Conservation (phyloP, 2,329 filamentous ascomycete species). For the Rosellinia necatrix region DNA sequence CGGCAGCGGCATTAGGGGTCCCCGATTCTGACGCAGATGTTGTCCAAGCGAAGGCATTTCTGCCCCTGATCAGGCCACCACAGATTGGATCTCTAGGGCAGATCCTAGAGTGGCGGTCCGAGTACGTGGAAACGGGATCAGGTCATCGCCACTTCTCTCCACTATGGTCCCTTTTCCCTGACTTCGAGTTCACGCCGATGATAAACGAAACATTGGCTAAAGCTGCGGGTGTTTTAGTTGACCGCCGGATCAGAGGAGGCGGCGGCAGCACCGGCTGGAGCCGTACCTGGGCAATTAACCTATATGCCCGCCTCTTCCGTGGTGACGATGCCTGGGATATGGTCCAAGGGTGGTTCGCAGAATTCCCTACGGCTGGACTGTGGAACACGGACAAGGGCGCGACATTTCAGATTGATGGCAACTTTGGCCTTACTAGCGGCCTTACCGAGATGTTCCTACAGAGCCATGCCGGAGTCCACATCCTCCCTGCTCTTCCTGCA, state of each 20-base stretch:
- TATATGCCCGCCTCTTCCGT: conserved; percentile 50
- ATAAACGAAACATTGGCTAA: conserved; percentile 10
- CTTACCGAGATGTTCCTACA: conserved; percentile 16
- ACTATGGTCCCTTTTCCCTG: conserved; percentile 30
- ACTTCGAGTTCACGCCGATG: conserved; percentile 25
- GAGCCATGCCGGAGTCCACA: conserved; percentile 29
- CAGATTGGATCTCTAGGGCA: conserved; percentile 29
- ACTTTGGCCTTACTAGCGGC: conserved; percentile 48
- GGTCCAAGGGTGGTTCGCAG: conserved; percentile 42
- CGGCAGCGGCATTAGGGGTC: conserved; percentile 17
- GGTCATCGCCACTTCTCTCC: conserved; percentile 33
- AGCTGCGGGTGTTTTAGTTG: conserved; percentile 25
- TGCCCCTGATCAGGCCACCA: conserved; percentile 21
- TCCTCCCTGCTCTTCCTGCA: conserved; percentile 35
- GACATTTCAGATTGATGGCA: conserved; percentile 56
- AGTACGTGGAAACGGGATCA: conserved; percentile 27
- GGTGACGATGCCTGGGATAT: conserved; percentile 43
- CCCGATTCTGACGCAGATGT: conserved; percentile 6
- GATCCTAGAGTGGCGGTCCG: conserved; percentile 32
- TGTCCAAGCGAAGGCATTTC: conserved; percentile 13
- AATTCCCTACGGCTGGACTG: conserved; percentile 48
- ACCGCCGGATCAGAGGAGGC: conserved; percentile 24
- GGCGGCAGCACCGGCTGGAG: conserved; percentile 50
- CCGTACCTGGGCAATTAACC: conserved; percentile 52
- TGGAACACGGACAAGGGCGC: conserved; percentile 29